phyloP scores from a whole-genome alignment of 331 rosid genomes.

The Malus hybrid region DNA sequence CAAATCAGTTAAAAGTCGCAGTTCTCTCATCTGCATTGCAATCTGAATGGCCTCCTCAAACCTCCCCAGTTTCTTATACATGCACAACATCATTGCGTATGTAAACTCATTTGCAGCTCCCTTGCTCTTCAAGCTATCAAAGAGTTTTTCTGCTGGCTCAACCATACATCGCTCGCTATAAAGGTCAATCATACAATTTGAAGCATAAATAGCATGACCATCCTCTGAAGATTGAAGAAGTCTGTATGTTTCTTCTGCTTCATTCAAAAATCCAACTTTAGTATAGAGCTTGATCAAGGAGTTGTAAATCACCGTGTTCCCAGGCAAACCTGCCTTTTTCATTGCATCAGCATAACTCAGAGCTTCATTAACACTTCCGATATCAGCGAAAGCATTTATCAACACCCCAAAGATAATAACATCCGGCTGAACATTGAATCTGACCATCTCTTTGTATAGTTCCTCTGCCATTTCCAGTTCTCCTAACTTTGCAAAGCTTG shows the following conservation, averaged over 20 bases:
- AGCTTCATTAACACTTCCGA: conserved; percentile 65
- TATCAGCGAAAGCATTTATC: conserved; percentile 74
- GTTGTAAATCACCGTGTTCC: conserved; percentile 60
- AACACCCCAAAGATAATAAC: conserved; percentile 62
- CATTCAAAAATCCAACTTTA: conserved; percentile 58
- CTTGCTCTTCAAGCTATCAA: conserved; percentile 45
- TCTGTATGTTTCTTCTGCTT: conserved; percentile 68
- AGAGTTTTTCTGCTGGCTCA: conserved; percentile 59
- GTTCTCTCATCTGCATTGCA: conserved; percentile 61
- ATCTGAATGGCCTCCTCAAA: conserved; percentile 57
- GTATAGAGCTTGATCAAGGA: conserved; percentile 80
- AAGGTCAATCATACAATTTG: conserved; percentile 84
- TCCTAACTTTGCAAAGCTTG: conserved; percentile 67
- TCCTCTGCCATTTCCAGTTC: conserved; percentile 59
- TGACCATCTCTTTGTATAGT: conserved; percentile 62
- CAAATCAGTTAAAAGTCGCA: conserved; percentile 44
- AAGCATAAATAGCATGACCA: conserved; percentile 57
- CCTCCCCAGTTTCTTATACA: conserved; percentile 68
- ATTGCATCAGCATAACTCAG: conserved; percentile 49
- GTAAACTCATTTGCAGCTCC: conserved; percentile 77
- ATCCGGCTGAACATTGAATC: conserved; percentile 56
- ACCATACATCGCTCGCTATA: conserved; percentile 65
- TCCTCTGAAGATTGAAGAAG: conserved; percentile 52
- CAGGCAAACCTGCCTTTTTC: conserved; percentile 58
- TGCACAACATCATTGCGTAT: conserved; percentile 68